These are phyloP conservation scores for Backusella australiensis DNA, from an alignment of 192 early-diverging fungal species.

Conservation along the genomic window DNA sequence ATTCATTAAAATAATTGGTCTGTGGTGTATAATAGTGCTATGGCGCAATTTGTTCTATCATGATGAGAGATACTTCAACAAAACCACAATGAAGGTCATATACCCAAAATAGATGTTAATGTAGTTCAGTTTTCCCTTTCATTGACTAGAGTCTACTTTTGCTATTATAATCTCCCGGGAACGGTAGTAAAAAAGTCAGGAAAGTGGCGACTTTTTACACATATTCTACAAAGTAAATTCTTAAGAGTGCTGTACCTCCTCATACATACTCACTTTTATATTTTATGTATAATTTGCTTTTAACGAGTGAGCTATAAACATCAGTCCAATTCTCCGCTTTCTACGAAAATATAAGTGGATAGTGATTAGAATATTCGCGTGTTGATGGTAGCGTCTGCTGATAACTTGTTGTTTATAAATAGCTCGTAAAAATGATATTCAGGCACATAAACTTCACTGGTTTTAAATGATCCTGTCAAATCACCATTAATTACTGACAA, in stretches of 20 bases:
- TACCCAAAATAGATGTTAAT: too few species aligned
- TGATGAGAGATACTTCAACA: neutral
- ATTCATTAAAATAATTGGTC: neutral
- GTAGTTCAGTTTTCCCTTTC: too few species aligned
- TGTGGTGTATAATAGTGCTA: neutral
- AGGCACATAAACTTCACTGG: neutral
- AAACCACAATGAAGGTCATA: neutral
- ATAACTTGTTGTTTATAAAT: neutral
- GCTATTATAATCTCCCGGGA: neutral
- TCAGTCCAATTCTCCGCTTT: neutral
- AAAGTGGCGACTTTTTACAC: neutral
- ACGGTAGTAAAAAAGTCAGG: neutral
- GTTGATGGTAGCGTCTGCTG: neutral
- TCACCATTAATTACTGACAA: neutral
- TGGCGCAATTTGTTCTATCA: neutral
- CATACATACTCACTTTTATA: neutral
- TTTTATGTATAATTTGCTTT: neutral
- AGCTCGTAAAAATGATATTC: neutral
- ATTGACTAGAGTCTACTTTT: neutral
- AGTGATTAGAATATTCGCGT: neutral
- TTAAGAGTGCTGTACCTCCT: neutral
- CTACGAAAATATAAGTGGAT: neutral
- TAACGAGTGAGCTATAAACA: neutral
- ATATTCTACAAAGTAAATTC: neutral
- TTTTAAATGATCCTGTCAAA: neutral